Percentiles rank a stretch among this genome's conserved stretches.
Conservation (phyloP, 495 filamentous ascomycete species). For the Aspergillus panamensis region DNA sequence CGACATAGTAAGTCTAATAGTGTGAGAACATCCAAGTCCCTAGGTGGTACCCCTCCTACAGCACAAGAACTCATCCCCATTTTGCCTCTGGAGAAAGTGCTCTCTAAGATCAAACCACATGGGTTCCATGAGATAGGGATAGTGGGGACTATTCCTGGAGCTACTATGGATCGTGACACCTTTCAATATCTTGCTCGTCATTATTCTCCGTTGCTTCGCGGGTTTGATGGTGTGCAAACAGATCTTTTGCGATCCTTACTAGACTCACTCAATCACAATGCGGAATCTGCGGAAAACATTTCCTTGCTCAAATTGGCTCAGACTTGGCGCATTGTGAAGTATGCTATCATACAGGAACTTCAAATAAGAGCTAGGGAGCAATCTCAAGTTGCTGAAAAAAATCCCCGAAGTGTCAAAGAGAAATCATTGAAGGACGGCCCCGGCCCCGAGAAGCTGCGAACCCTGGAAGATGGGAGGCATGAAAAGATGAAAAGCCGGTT, state of each 20-base stretch:
- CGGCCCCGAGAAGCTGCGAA: constrained; percentile 24
- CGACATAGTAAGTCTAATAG: constrained; percentile 33
- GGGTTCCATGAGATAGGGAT: constrained; percentile 59
- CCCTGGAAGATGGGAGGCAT: constrained; percentile 35
- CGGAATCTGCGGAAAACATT: constrained; percentile 55
- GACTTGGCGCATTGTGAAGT: constrained; percentile 69
- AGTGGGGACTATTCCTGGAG: constrained; percentile 56
- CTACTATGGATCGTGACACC: constrained; percentile 45
- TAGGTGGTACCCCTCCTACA: constrained; percentile 56
- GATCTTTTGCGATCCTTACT: constrained; percentile 46
- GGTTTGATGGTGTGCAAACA: constrained; percentile 26
- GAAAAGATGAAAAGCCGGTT: constrained; percentile 41
- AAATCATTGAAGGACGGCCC: constrained; percentile 36
- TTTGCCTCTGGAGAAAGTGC: constrained; percentile 58
- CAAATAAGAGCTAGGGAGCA: constrained; percentile 56
- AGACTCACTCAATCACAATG: constrained; percentile 59
- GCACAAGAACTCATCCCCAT: constrained; percentile 45
- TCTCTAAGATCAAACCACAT: constrained; percentile 52
- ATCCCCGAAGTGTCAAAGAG: constrained; percentile 25
- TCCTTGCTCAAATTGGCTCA: constrained; percentile 64
- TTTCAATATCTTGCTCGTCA: constrained; percentile 59
- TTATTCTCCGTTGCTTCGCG: constrained; percentile 48
- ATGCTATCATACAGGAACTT: constrained; percentile 58
- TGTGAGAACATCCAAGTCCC: constrained; percentile 38
- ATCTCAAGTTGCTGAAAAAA: constrained; percentile 29